phyloP scores from a whole-genome alignment of 2,329 filamentous ascomycete species.

The Pseudogymnoascus sp. region DNA sequence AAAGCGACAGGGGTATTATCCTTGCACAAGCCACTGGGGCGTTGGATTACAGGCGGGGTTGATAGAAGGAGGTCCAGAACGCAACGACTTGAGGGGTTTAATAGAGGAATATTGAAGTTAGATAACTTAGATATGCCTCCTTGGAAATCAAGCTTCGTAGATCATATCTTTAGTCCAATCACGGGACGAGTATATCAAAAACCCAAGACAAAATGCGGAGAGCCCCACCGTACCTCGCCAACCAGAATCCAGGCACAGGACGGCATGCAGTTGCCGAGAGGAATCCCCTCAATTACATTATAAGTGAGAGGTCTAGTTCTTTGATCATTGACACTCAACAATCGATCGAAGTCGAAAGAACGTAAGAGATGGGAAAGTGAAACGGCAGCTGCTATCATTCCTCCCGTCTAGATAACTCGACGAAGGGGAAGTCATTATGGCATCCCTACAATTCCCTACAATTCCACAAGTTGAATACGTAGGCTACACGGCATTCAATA shows the following conservation, averaged over 20 bases:
- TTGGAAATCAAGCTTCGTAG: background rate
- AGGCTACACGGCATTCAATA: background rate
- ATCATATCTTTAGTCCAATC: background rate
- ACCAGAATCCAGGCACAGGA: background rate
- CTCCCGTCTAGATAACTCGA: background rate
- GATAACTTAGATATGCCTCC: background rate
- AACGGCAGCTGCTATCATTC: background rate
- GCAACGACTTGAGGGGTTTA: background rate
- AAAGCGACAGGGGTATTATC: background rate
- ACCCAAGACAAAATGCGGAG: background rate
- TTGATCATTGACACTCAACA: background rate
- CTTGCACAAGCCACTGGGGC: background rate
- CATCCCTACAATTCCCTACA: background rate
- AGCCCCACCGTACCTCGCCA: background rate
- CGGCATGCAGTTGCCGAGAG: background rate
- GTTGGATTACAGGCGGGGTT: background rate
- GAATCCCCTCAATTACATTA: background rate
- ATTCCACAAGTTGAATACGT: background rate
- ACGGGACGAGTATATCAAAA: background rate
- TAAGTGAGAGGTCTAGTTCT: background rate
- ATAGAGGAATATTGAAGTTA: background rate
- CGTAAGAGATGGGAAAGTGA: background rate
- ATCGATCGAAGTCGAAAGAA: background rate
- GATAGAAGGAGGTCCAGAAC: background rate
- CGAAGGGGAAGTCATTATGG: background rate